Evolutionary conservation across 2,329 filamentous ascomycete genomes (phyloP), one percentile per base, ranked within the genome.

Genomic region (Colletotrichum camelliae): DNA sequence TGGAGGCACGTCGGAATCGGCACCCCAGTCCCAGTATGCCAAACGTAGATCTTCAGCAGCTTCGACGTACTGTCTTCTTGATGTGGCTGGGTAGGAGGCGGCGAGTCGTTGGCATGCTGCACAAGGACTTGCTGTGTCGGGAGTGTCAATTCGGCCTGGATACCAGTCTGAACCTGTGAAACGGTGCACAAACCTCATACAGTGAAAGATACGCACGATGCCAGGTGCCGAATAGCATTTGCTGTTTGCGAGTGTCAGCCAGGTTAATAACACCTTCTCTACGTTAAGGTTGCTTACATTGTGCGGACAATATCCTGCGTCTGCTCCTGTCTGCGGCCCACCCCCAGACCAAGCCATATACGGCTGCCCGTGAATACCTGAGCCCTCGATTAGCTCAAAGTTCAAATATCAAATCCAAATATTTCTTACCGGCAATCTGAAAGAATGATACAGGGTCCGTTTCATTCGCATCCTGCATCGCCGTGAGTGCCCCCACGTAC

Each of bases 361-460:
- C 12, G 93, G 92, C 77, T 88, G 88, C 16, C 92, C 92, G 82
- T 94, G 92, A 77, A 94, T 91, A 29, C 89, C 90, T 91, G 43
- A n/a, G 9, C 13, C 57, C 9, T 67, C 5, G 48, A 9, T 64
- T 18, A 73, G 5, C 18, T 24, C 24, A 24, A 10, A 10, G 5
- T 18, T 21, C 16, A 27, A 24, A n/a, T 13, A 3, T 8, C 21
- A 4, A 12, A 8, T 10, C 7, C 2, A 15, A 4, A 5, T 21
- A n/a, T n/a, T 29, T 62, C 86, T 73, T 81, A 89, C 93, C 91
- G 58, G 90, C 87, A 72, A 94, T 86, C 80, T 92, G 88, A 79
- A 92, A 94, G 82, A 89, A 94, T 0, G 92, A 93, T 29, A 90
- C 83, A 74, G 84, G 82, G 15, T 79, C 76, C 9, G 81, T 83